Conservation (phyloP, 306 rosid genomes). For the Cyamopsis tetragonoloba region DNA sequence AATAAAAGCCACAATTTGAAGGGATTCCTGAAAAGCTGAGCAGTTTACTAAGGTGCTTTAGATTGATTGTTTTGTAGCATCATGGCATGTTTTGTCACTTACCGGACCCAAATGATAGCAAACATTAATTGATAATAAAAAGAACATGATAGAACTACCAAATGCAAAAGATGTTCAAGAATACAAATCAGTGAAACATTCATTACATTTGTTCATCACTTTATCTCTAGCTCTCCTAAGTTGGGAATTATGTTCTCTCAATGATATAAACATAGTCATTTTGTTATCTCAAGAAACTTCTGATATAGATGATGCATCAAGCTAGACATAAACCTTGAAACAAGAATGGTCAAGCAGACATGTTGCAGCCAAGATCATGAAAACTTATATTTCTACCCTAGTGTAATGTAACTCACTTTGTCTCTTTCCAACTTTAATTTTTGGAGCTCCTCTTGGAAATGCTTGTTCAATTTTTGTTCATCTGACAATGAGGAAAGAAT, state of each 20-base stretch:
- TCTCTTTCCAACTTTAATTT: slow-evolving; percentile 46
- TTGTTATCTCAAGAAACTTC: slow-evolving; percentile 7
- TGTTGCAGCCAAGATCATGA: neutral
- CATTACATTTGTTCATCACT: neutral
- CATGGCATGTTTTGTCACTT: neutral
- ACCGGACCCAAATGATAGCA: neutral
- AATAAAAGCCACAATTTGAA: neutral
- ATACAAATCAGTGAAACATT: neutral
- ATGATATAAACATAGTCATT: neutral
- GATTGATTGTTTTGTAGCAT: neutral
- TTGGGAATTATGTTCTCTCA: neutral
- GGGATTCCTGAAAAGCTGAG: neutral
- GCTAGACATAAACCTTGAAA: no score
- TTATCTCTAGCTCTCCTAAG: neutral
- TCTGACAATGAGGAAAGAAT: slow-evolving; percentile 37
- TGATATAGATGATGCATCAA: neutral
- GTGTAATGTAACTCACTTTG: slow-evolving; percentile 48
- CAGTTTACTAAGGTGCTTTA: neutral
- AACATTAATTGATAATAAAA: no score
- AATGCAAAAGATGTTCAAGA: neutral
- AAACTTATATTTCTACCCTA: neutral
- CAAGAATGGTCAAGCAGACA: neutral
- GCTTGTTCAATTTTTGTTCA: slow-evolving; percentile 54
- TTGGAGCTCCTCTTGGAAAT: slow-evolving; percentile 59
- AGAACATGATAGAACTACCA: neutral